Evolutionary conservation across 495 filamentous ascomycete genomes (phyloP), one percentile per base, ranked within the genome.

Genomic region (Melanomma pulvis-pyrius): DNA sequence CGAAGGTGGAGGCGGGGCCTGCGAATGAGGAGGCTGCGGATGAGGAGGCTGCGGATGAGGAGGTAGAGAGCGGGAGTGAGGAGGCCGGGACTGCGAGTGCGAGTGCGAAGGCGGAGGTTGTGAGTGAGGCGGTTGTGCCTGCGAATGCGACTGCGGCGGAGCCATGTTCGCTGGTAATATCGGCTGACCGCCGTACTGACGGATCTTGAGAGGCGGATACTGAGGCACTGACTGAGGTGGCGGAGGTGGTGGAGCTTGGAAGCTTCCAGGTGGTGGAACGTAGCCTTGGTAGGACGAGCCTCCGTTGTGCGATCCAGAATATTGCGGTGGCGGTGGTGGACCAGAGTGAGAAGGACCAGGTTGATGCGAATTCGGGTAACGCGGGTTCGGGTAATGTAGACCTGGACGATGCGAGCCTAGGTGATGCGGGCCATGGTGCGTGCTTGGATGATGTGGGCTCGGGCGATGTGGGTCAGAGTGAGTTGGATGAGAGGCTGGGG

Each of bases 161-260:
- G 67, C 59, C 57, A 71, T 66, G 52, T 54, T 71, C 9, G 68
- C 68, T 8, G 68, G 68, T 3, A 67, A 54, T 17, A 71, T 71
- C n/a, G 63, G 68, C 26, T 61, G 56, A 25, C 68, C 68, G 8
- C 68, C 68, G 32, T 63, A 71, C 25, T 71, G 68, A 9, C 59
- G 62, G 25, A 61, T 55, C 30, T 71, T 67, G 6, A 68, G 58
- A 13, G 68, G 63, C 7, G 68, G 63, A 29, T 71, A 71, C 4
- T 34, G 51, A n/a, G 59, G 32, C 41, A 61, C 52, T 1, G 52
- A 6, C 24, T 28, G 34, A 6, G 15, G 41, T 41, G 49, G 50
- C 11, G 66, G 66, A 6, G 63, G 63, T 25, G 65, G 65, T 13
- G 65, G 65, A 7, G 65, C 65, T 52, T 62, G 58, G 65, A 61